Evolutionary conservation across 2,329 filamentous ascomycete species (phyloP).

Genomic region (Elsinoe perseae): DNA sequence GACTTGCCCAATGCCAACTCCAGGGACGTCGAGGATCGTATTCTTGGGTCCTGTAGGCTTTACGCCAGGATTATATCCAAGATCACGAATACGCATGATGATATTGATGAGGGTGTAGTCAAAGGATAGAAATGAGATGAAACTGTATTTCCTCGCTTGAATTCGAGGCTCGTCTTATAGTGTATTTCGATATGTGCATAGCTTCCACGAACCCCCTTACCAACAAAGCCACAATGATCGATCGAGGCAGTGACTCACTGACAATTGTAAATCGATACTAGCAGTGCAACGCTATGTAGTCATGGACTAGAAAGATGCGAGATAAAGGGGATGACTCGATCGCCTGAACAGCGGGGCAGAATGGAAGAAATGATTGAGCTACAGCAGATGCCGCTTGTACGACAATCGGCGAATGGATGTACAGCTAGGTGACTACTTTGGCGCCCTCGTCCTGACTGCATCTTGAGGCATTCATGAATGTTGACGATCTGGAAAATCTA

Average conservation of each 20-base stretch:
- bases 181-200: neutral
- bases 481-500: too few relatives aligned
- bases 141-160: too few relatives aligned
- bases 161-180: too few relatives aligned
- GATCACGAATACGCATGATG: constrained; percentile 28
- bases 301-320: neutral
- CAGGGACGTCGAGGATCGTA: constrained; percentile 38
- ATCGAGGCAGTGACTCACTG: neutral
- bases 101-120: too few relatives aligned
- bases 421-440: too few relatives aligned
- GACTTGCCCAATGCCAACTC: constrained; percentile 36
- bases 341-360: neutral
- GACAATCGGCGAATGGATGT: too few relatives aligned
- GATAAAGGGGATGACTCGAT: neutral
- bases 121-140: neutral
- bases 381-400: too few relatives aligned
- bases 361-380: too few relatives aligned
- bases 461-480: too few relatives aligned
- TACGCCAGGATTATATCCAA: constrained; percentile 34
- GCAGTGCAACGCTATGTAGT: neutral
- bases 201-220: too few relatives aligned
- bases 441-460: too few relatives aligned
- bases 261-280: neutral
- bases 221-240: too few relatives aligned
- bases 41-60: constrained; percentile 35